Conservation (phyloP, 1,284 basidiomycete genomes). For the Pascua sp. region DNA sequence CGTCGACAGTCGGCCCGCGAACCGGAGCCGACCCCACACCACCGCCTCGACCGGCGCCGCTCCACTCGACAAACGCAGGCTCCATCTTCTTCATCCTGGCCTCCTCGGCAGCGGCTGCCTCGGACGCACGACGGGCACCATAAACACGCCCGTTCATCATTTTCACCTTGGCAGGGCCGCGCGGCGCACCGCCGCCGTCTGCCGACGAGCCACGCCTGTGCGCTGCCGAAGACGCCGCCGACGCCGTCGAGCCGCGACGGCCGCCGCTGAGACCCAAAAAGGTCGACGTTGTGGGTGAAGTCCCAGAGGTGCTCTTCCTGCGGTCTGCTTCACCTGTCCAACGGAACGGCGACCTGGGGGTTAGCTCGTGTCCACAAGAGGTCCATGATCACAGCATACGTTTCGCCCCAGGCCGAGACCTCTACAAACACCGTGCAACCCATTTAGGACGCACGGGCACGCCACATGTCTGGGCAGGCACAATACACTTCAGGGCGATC, state of each 20-base stretch:
- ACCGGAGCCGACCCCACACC: slow-evolving; percentile 1
- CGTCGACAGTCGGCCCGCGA: slow-evolving; percentile 24
- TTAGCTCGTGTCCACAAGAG: slow-evolving; percentile 6
- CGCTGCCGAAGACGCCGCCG: slow-evolving; percentile 1
- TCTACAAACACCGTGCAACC: no score
- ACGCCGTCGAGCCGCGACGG: slow-evolving; percentile 3
- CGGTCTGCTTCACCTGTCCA: slow-evolving; percentile 16
- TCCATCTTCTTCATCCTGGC: slow-evolving; percentile 28
- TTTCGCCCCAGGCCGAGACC: no score
- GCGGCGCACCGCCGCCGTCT: neutral
- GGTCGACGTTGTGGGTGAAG: neutral
- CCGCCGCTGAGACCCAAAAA: slow-evolving; percentile 5
- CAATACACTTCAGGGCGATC: no score
- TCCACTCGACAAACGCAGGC: slow-evolving; percentile 49
- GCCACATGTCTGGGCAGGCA: no score
- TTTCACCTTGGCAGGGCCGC: slow-evolving; percentile 34
- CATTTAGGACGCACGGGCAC: no score
- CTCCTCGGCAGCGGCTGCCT: slow-evolving; percentile 33
- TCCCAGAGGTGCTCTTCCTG: neutral
- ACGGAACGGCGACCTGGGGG: slow-evolving; percentile 38
- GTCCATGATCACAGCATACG: no score
- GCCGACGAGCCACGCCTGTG: slow-evolving; percentile 2
- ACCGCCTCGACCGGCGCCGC: slow-evolving; percentile 28
- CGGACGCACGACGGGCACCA: slow-evolving; percentile 40
- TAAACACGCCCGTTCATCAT: slow-evolving; percentile 50